Conservation (phyloP, 176 grass and related monocot species). For the Hyparrhenia diplandra region DNA sequence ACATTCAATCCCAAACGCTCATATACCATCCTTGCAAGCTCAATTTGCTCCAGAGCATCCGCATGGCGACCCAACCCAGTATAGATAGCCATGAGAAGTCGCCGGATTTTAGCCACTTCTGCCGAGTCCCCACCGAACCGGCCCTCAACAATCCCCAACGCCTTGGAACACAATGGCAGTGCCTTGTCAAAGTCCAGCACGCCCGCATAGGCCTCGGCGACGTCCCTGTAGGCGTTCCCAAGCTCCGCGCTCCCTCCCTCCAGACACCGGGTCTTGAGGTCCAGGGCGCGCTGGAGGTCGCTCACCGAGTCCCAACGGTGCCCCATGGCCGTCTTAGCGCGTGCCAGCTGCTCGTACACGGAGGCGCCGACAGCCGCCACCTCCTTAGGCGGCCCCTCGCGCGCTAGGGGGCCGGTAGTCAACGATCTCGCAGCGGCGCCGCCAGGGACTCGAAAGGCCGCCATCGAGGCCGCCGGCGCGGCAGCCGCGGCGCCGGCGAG, state of each 20-base stretch:
- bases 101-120: constrained; percentile 59
- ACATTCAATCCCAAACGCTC: no score
- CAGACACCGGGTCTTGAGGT: constrained; percentile 51
- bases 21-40: no score
- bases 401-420: constrained; percentile 1
- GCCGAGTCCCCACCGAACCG: constrained; percentile 32
- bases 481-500: constrained; percentile 51
- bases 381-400: no score
- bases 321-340: constrained; percentile 51
- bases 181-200: constrained; percentile 61
- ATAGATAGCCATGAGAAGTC: no score
- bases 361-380: constrained; percentile 29
- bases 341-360: constrained; percentile 57
- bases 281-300: constrained; percentile 38
- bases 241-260: constrained; percentile 36
- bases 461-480: no score
- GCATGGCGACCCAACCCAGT: no score
- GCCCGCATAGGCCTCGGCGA: constrained; percentile 40
- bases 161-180: constrained; percentile 44
- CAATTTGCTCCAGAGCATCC: no score
- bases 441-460: constrained; percentile 58
- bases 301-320: constrained; percentile 51
- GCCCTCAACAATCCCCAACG: constrained; percentile 34
- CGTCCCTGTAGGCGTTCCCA: constrained; percentile 42
- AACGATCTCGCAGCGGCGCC: constrained; percentile 54